Evolutionary conservation across 805 yeast species (phyloP).

Genomic region (Candida taoyuanica): DNA sequence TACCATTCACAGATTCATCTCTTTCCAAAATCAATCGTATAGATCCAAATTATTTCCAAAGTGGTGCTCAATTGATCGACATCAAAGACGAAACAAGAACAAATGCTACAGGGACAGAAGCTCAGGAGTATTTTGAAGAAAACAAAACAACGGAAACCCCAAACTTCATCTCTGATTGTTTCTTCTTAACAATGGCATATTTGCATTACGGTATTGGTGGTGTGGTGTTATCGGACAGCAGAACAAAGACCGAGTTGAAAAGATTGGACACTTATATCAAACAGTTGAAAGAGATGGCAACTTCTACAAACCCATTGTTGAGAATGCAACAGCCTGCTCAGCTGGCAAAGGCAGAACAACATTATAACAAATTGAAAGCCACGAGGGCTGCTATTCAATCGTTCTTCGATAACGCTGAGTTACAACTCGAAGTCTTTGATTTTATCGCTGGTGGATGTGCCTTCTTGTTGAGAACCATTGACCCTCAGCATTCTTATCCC

Average conservation of each 20-base stretch:
- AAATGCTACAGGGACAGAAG: conserved; percentile 69
- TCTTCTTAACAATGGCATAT: conserved; percentile 72
- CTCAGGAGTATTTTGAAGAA: conserved; percentile 48
- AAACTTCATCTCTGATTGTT: conserved; percentile 90
- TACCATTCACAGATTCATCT: conserved; percentile 74
- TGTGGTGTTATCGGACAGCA: conserved; percentile 49
- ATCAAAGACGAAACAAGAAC: conserved; percentile 78
- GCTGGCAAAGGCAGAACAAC: conserved; percentile 45
- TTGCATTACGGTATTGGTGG: conserved; percentile 91
- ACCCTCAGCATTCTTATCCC: conserved; percentile 67
- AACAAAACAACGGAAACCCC: conserved; percentile 35
- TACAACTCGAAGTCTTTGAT: conserved; percentile 69
- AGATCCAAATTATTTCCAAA: conserved; percentile 62
- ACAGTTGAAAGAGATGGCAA: conserved; percentile 15
- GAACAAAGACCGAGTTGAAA: conserved; percentile 36
- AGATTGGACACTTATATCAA: conserved; percentile 41
- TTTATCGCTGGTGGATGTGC: conserved; percentile 72
- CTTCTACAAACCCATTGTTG: conserved; percentile 23
- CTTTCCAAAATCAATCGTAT: conserved; percentile 72
- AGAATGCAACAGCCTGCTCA: conserved; percentile 36
- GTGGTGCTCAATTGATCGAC: conserved; percentile 46
- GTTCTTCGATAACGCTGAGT: conserved; percentile 49
- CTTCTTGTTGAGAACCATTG: conserved; percentile 66
- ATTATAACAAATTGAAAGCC: conserved; percentile 35
- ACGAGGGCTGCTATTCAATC: conserved; percentile 57